These are phyloP conservation scores for Pancytospora philotis DNA, from an alignment of 371 early-diverging fungal species.

Conservation along the genomic window DNA sequence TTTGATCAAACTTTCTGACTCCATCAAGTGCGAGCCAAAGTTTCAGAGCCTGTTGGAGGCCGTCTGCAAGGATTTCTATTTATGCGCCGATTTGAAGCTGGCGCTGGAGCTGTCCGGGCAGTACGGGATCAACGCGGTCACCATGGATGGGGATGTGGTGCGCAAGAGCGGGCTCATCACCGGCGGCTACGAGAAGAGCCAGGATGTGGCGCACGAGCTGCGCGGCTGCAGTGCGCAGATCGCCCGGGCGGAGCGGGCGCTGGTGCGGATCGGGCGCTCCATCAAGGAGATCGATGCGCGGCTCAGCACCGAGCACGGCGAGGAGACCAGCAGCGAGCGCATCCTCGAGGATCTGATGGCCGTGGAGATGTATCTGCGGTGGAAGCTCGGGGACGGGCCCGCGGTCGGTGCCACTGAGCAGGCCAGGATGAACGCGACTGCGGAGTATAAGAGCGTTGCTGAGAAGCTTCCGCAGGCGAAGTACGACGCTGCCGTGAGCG, in stretches of 20 bases:
- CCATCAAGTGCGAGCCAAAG: conserved; percentile 42
- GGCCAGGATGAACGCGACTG: conserved; percentile 7
- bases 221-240: conserved; percentile 30
- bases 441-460: too few species aligned
- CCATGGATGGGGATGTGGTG: conserved; percentile 54
- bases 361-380: conserved; percentile 10
- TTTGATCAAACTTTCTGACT: conserved; percentile 5
- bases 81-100: conserved; percentile 44
- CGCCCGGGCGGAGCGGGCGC: conserved; percentile 11
- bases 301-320: not conserved
- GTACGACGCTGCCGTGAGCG: not conserved
- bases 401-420: conserved; percentile 8
- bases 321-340: not conserved
- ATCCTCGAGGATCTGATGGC: not conserved
- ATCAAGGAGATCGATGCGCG: conserved; percentile 16
- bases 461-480: conserved; percentile 12
- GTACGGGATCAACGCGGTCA: conserved; percentile 53
- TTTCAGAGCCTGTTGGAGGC: conserved; percentile 32
- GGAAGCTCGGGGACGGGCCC: not conserved
- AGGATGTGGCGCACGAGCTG: conserved; percentile 29
- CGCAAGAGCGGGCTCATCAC: conserved; percentile 47
- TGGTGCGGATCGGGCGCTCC: not conserved
- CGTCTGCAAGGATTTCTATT: conserved; percentile 47
- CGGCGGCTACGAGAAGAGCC: conserved; percentile 54
- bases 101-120: conserved; percentile 30